Base-by-base conservation (phyloP, 1,139 yeast genomes). In the Candida anutae region DNA sequence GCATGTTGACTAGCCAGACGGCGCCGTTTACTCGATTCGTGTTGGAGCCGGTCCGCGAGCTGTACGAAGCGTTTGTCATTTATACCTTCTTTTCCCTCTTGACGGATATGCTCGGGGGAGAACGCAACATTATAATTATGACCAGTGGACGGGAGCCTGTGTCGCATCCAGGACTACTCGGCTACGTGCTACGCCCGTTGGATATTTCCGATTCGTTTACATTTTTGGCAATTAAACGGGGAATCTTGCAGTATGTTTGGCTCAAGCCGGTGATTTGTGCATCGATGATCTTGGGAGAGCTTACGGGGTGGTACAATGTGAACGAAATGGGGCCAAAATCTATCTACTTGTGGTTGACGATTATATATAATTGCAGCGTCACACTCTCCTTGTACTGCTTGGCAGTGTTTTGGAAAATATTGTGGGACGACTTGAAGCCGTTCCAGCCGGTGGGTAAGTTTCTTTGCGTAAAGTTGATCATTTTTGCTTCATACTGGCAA, bases 401-500 rank as follows among this genome's bases (percentile, higher is more conserved):
- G 38, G 96, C 95, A 0, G 60, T 88, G 28, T 90, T 90, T 51
- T 90, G 98, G 98, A 80, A 77, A 46, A 83, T 94, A 37, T 59
- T 90, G 13, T 77, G 83, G 59, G 55, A 52, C 5, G 97, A 88
- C 43, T 64, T 90, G 41, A 67, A 63, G 31, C 87, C 83, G 0
- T 88, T 80, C 56, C 70, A 83, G 30, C 97, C 97, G 2, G 77
- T 90, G 64, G 88, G 94, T 6, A 93, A 93, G 53, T 90, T 90
- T 49, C 53, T 93, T 25, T 87, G 96, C 58, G 95, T 90, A 29
- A 90, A 90, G 50, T 66, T 87, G 39, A 84, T 90, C 33, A 88
- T 93, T 32, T 90, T 90, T 63, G 96, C 95, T 21, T 83, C 95
- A 12, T 90, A 87, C 52, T 90, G 98, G 98, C 98, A 90, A 50